Conservation (phyloP, 2,329 filamentous ascomycete genomes). For the Botrytis tulipae region DNA sequence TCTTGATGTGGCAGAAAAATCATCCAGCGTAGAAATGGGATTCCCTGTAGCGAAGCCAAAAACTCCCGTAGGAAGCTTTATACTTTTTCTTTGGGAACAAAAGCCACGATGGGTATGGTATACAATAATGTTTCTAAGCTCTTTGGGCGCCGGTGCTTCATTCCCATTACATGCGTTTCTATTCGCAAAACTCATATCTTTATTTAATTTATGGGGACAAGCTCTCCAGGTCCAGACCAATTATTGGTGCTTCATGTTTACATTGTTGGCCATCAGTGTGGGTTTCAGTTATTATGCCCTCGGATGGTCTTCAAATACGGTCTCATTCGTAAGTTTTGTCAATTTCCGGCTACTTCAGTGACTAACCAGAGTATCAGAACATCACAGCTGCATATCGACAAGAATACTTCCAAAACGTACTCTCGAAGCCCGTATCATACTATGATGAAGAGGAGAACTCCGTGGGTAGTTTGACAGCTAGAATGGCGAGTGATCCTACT, state of each 20-base stretch:
- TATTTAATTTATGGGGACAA: constrained; percentile 20
- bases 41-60: background rate
- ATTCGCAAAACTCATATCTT: constrained; percentile 39
- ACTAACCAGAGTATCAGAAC: constrained; percentile 28
- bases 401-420: constrained; percentile 47
- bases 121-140: constrained; percentile 5
- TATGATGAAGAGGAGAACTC: constrained; percentile 48
- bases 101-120: constrained; percentile 16
- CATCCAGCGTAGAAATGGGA: background rate
- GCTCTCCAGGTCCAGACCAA: constrained; percentile 38
- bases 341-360: background rate
- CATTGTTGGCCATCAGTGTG: constrained; percentile 45
- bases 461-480: constrained; percentile 47
- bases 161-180: constrained; percentile 41
- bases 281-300: constrained; percentile 39
- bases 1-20: background rate
- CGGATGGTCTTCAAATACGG: constrained; percentile 44
- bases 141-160: constrained; percentile 29
- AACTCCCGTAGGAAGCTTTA: constrained; percentile 4
- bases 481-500: constrained; percentile 49
- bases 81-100: constrained; percentile 35
- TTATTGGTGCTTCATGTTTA: constrained; percentile 52
- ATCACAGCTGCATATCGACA: constrained; percentile 43
- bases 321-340: constrained; percentile 36
- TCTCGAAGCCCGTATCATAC: constrained; percentile 44